Conservation (phyloP, 805 yeast genomes). For the Cephaloascus albidus region DNA sequence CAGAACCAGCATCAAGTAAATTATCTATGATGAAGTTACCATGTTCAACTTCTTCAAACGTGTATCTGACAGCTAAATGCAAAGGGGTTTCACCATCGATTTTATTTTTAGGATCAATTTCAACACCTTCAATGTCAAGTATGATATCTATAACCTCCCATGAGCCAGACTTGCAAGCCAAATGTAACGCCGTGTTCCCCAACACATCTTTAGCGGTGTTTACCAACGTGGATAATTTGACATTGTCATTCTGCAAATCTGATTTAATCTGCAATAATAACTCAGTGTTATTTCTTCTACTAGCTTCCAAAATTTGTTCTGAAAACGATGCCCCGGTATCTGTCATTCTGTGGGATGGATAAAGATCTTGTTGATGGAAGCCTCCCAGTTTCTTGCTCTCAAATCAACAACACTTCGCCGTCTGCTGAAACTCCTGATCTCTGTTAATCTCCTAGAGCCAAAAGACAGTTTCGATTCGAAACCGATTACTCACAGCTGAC, state of each 20-base stretch:
- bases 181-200: slow-evolving; percentile 73
- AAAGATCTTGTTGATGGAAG: too few relatives aligned
- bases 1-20: slow-evolving; percentile 86
- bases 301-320: slow-evolving; percentile 79
- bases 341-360: too few relatives aligned
- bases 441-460: too few relatives aligned
- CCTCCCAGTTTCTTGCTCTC: too few relatives aligned
- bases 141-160: slow-evolving; percentile 78
- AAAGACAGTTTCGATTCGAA: too few relatives aligned
- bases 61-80: slow-evolving; percentile 74
- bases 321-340: slow-evolving; percentile 63
- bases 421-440: too few relatives aligned
- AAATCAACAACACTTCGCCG: too few relatives aligned
- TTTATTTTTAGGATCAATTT: slow-evolving; percentile 71
- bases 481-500: slow-evolving; percentile 3
- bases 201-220: slow-evolving; percentile 69
- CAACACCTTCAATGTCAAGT: slow-evolving; percentile 84
- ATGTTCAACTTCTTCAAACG: slow-evolving; percentile 75
- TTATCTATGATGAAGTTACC: slow-evolving; percentile 72
- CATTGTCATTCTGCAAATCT: slow-evolving; percentile 28
- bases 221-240: slow-evolving; percentile 36
- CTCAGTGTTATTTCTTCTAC: slow-evolving; percentile 82
- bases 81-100: slow-evolving; percentile 81
- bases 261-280: slow-evolving; percentile 50
- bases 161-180: slow-evolving; percentile 74